phyloP scores from a whole-genome alignment of 2,329 filamentous ascomycete genomes.

The Arthrobotrys entomopaga region DNA sequence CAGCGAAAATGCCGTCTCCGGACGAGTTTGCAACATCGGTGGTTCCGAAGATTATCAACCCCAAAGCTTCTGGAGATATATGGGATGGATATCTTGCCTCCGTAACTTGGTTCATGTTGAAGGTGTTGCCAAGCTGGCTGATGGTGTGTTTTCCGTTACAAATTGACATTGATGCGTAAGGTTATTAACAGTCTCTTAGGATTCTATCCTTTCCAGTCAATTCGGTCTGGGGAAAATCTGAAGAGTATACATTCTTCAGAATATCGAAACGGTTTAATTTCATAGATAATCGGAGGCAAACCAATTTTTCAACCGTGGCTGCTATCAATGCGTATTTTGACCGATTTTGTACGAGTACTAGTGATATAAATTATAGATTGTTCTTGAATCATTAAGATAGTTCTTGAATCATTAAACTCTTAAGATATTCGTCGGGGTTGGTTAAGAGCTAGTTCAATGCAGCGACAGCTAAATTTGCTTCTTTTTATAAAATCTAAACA shows the following conservation, averaged over 20 bases:
- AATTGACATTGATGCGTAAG: neutral
- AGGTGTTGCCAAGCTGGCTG: conserved; percentile 13
- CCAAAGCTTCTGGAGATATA: conserved; percentile 10
- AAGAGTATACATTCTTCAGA: neutral
- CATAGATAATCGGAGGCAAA: neutral
- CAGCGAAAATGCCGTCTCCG: conserved; percentile 14
- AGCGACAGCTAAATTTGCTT: neutral
- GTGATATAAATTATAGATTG: too few species aligned
- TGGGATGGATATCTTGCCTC: conserved; percentile 24
- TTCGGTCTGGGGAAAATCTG: neutral
- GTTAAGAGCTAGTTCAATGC: conserved; percentile 5
- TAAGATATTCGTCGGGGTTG: conserved; percentile 1
- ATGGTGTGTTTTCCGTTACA: neutral
- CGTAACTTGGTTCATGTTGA: conserved; percentile 17
- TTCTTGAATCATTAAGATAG: too few species aligned
- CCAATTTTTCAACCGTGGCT: conserved; percentile 2
- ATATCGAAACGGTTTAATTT: neutral
- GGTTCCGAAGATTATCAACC: conserved; percentile 13
- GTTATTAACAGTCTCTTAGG: neutral
- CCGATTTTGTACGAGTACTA: too few species aligned
- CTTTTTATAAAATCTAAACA: neutral
- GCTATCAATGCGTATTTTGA: neutral
- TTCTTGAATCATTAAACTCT: too few species aligned
- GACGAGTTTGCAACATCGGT: conserved; percentile 10
- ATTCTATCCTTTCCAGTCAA: neutral